Percentiles rank a stretch among this genome's conserved stretches.
Conservation (phyloP, 1,139 yeast species). For the Entelexis sorbosivorans region DNA sequence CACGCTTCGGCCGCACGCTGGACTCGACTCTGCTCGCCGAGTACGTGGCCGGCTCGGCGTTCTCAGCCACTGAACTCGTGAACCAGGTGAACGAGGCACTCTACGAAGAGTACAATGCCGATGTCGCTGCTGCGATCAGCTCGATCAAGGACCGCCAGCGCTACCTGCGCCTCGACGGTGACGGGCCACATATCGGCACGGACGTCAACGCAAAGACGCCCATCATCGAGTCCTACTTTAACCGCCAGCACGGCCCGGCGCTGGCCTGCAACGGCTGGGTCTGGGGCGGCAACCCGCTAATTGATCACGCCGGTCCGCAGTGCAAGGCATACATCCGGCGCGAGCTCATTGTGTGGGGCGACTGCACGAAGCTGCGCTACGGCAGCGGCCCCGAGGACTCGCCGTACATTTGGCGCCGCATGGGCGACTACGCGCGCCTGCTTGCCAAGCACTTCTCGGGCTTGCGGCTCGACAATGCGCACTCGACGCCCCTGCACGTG, state of each 20-base stretch:
- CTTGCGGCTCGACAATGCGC: conserved; percentile 88
- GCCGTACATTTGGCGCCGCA: conserved; percentile 79
- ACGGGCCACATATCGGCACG: conserved; percentile 25
- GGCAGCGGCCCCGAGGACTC: conserved; percentile 70
- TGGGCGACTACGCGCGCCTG: conserved; percentile 62
- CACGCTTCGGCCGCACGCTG: conserved; percentile 46
- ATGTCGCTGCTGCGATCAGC: conserved; percentile 48
- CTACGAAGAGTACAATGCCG: conserved; percentile 69
- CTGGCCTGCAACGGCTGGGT: conserved; percentile 97
- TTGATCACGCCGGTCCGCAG: conserved; percentile 76
- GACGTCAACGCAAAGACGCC: conserved; percentile 49
- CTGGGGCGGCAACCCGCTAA: conserved; percentile 91
- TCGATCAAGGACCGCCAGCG: conserved; percentile 68
- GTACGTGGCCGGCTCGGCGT: conserved; percentile 29
- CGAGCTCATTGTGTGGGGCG: conserved; percentile 96
- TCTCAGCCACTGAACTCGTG: conserved; percentile 35
- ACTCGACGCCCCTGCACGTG: conserved; percentile 90
- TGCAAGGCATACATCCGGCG: conserved; percentile 78
- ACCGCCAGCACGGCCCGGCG: conserved; percentile 44
- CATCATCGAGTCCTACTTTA: conserved; percentile 76
- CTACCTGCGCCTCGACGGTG: conserved; percentile 55
- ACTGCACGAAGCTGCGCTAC: conserved; percentile 85
- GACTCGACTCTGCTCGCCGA: conserved; percentile 43
- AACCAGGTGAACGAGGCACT: conserved; percentile 68
- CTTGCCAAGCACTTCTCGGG: conserved; percentile 79